Conservation (phyloP, 176 grass and related monocot genomes). For the Elymus sibiricus region DNA sequence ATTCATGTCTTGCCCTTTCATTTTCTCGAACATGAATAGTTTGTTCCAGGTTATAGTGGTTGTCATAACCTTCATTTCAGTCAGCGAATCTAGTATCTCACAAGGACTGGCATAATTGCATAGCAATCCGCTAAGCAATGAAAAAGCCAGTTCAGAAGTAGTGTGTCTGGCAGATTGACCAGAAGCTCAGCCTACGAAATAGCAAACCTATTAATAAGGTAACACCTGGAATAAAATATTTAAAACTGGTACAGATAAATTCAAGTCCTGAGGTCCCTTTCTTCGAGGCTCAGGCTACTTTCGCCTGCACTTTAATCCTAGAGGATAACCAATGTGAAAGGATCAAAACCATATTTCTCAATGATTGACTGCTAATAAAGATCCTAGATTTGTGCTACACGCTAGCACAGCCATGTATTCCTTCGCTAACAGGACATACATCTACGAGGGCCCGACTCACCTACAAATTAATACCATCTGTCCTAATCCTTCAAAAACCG, state of each 20-base stretch:
- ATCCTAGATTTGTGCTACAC: not conserved
- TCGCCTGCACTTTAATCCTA: not conserved
- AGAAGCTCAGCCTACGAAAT: constrained; percentile 72
- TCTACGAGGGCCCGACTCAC: not conserved
- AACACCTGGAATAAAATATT: not conserved
- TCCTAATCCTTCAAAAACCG: no score
- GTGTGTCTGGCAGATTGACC: constrained; percentile 64
- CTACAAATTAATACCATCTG: not conserved
- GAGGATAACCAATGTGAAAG: not conserved
- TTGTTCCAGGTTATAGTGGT: not conserved
- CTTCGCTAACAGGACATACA: not conserved
- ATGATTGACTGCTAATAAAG: not conserved
- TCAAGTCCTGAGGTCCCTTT: not conserved
- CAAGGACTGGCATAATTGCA: constrained; percentile 70
- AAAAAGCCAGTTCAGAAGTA: constrained; percentile 89
- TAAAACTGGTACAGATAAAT: not conserved
- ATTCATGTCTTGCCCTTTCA: constrained; percentile 16
- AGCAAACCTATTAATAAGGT: constrained; percentile 19
- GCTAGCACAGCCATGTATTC: not conserved
- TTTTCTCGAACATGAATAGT: constrained; percentile 14
- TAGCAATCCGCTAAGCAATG: constrained; percentile 92
- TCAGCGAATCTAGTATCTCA: constrained; percentile 66
- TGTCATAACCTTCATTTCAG: constrained; percentile 6
- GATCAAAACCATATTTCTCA: not conserved
- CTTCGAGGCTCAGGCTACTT: not conserved